Conservation (phyloP, 208 protist genomes). For the Blastocrithidia nonstop region DNA sequence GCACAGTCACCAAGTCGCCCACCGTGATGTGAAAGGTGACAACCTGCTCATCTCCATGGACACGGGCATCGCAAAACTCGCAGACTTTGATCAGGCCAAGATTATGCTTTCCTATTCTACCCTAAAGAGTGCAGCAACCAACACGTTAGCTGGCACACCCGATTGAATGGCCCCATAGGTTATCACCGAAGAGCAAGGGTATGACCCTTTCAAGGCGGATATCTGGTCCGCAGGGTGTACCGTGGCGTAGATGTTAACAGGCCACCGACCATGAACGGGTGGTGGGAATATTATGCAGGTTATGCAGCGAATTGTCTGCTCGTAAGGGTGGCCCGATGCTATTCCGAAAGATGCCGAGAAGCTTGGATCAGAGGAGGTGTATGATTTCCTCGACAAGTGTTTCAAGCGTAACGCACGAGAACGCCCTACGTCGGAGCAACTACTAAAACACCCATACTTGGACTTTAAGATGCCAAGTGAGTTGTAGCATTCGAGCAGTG, state of each 20-base stretch:
- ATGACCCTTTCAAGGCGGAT: constrained; percentile 84
- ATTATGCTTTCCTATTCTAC: constrained; percentile 81
- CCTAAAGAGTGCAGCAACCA: constrained; percentile 72
- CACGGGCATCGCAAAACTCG: constrained; percentile 91
- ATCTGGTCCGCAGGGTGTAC: constrained; percentile 86
- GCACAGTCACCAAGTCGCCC: constrained; percentile 78
- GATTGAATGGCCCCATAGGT: constrained; percentile 88
- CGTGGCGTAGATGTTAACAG: constrained; percentile 83
- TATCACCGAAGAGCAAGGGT: constrained; percentile 80
- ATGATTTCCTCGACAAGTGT: constrained; percentile 79
- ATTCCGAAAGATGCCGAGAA: constrained; percentile 54
- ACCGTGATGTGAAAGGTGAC: constrained; percentile 86
- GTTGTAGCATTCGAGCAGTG: no score
- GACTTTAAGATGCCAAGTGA: no score
- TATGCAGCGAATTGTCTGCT: constrained; percentile 82
- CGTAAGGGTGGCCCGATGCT: constrained; percentile 79
- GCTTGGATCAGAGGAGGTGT: constrained; percentile 65
- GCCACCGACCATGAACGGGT: constrained; percentile 63
- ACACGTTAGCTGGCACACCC: constrained; percentile 74
- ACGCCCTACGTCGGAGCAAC: constrained; percentile 37
- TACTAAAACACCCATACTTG: constrained; percentile 75
- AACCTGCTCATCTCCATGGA: constrained; percentile 88
- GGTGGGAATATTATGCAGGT: constrained; percentile 85
- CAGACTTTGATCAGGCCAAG: constrained; percentile 96
- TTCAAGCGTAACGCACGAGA: constrained; percentile 66